Conservation (phyloP, 2,329 filamentous ascomycete genomes). For the Endoconidiophora laricicola region DNA sequence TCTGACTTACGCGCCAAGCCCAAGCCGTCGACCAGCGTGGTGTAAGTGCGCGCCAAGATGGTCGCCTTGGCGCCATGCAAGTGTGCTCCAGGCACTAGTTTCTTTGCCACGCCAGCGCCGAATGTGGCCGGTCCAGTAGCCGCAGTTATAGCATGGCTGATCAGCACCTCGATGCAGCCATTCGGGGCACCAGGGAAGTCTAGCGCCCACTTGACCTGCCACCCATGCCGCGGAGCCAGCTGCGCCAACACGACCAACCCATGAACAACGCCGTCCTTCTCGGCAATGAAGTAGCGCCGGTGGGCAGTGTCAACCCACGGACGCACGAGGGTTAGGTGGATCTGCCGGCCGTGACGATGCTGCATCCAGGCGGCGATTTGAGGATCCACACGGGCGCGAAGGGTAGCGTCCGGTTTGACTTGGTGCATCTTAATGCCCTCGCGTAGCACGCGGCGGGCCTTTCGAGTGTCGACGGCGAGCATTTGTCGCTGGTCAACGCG, state of each 20-base stretch:
- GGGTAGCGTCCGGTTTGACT: conserved; percentile 48
- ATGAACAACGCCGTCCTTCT: conserved; percentile 55
- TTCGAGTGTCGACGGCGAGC: conserved; percentile 44
- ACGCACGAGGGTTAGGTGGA: conserved; percentile 77
- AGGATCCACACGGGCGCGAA: conserved; percentile 52
- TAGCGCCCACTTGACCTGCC: conserved; percentile 92
- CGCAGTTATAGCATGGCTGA: conserved; percentile 47
- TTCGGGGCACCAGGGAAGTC: conserved; percentile 80
- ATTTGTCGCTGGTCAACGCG: conserved; percentile 56
- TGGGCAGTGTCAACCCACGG: conserved; percentile 77
- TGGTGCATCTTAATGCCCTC: conserved; percentile 72
- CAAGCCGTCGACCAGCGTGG: conserved; percentile 65
- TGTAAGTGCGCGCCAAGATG: conserved; percentile 69
- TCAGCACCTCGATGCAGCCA: conserved; percentile 71
- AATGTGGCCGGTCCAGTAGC: conserved; percentile 55
- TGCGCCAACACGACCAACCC: conserved; percentile 72
- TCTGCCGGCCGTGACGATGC: conserved; percentile 65
- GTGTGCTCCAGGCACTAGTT: conserved; percentile 64
- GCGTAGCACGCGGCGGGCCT: conserved; percentile 63
- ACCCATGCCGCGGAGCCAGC: conserved; percentile 64
- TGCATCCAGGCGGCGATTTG: conserved; percentile 66
- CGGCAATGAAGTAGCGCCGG: conserved; percentile 70
- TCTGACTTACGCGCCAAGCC: conserved; percentile 71
- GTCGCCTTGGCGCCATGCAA: conserved; percentile 64
- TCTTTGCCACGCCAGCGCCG: conserved; percentile 61